Percentiles rank a stretch among this genome's conserved stretches.
These are phyloP conservation scores for Lachnellula occidentalis DNA, from an alignment of 2,329 filamentous ascomycete genomes.

Conservation along the genomic window DNA sequence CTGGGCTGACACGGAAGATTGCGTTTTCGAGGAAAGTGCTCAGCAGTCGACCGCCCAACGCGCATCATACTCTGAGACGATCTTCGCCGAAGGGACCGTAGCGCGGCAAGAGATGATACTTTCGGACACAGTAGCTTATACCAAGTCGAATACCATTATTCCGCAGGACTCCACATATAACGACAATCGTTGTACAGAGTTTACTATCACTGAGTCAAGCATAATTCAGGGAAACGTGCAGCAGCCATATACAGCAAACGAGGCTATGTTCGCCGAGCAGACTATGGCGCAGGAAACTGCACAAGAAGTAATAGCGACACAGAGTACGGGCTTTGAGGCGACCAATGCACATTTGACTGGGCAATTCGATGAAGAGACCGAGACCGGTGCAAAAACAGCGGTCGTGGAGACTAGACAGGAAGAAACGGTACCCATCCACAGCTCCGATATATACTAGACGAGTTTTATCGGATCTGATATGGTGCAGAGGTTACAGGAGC, in stretches of 20 bases:
- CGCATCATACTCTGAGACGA: neutral
- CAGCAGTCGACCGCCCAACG: neutral
- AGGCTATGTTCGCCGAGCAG: neutral
- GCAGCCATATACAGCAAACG: neutral
- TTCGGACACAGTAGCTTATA: neutral
- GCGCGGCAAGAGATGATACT: neutral
- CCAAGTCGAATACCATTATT: neutral
- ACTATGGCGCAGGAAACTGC: neutral
- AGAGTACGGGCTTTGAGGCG: neutral
- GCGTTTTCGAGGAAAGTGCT: neutral
- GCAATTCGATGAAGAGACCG: neutral
- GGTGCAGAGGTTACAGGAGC: neutral
- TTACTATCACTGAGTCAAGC: neutral
- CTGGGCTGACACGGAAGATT: neutral
- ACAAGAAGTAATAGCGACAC: neutral
- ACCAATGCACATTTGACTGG: neutral
- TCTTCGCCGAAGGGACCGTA: neutral
- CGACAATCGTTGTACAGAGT: neutral
- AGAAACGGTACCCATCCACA: neutral
- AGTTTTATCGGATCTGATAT: neutral
- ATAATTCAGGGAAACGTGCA: neutral
- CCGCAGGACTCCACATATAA: neutral
- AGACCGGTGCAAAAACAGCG: neutral
- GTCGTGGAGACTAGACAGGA: neutral
- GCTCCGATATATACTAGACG: neutral